Evolutionary conservation across 2,329 filamentous ascomycete species (phyloP).

Genomic region (Tolypocladium endophyticum): DNA sequence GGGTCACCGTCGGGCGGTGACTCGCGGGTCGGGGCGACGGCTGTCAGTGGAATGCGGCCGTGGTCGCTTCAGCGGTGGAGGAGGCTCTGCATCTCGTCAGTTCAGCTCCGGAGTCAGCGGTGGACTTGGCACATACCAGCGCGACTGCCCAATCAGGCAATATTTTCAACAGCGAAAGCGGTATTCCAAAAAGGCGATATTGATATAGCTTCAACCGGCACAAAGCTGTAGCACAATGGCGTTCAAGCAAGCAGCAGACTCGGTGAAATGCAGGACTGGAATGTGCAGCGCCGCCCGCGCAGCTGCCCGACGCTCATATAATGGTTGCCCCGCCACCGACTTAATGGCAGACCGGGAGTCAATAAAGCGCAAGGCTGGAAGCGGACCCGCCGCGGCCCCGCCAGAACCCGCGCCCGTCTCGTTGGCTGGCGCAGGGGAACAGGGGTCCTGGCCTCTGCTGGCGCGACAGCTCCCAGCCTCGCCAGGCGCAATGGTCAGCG

Average conservation of each 20-base stretch:
- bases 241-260: not conserved
- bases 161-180: not conserved
- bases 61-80: not conserved
- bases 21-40: not conserved
- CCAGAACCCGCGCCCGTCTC: not conserved
- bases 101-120: not conserved
- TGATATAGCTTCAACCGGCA: too few species aligned
- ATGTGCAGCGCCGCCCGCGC: conserved; percentile 1
- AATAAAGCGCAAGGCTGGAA: conserved; percentile 24
- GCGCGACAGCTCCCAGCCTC: not conserved
- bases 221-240: not conserved
- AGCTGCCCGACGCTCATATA: conserved; percentile 19
- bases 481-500: not conserved
- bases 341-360: conserved; percentile 17
- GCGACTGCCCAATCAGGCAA: not conserved
- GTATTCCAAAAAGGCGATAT: not conserved
- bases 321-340: conserved; percentile 38
- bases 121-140: not conserved
- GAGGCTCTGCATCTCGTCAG: not conserved
- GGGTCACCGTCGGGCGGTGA: not conserved
- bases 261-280: conserved; percentile 2
- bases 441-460: not conserved
- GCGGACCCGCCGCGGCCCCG: not conserved
- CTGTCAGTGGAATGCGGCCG: not conserved
- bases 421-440: not conserved